These are phyloP conservation scores for Lachancea meyersii DNA, from an alignment of 805 yeast genomes.

Conservation along the genomic window DNA sequence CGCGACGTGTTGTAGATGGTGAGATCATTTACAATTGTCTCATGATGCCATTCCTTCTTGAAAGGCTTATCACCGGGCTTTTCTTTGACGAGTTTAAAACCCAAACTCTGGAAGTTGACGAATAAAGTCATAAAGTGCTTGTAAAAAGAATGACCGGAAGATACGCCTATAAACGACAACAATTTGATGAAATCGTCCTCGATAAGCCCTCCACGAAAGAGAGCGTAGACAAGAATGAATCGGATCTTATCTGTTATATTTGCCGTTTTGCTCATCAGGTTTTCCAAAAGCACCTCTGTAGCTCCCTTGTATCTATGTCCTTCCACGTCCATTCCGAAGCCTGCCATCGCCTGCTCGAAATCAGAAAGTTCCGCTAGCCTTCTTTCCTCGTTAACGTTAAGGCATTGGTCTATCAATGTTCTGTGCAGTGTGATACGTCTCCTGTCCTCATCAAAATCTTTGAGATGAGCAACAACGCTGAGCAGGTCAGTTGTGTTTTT, in stretches of 20 bases:
- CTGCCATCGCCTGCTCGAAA: slow-evolving; percentile 76
- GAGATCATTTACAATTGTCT: slow-evolving; percentile 34
- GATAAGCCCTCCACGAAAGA: slow-evolving; percentile 76
- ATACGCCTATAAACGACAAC: slow-evolving; percentile 45
- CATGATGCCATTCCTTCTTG: slow-evolving; percentile 50
- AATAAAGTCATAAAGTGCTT: slow-evolving; percentile 48
- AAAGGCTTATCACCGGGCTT: slow-evolving; percentile 39
- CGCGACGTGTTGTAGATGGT: slow-evolving; percentile 56
- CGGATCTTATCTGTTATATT: slow-evolving; percentile 66
- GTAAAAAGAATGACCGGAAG: slow-evolving; percentile 35
- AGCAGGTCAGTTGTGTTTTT: slow-evolving; percentile 64
- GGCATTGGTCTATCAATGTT: slow-evolving; percentile 57
- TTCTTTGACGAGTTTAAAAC: slow-evolving; percentile 48
- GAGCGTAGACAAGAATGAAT: slow-evolving; percentile 63
- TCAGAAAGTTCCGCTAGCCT: slow-evolving; percentile 69
- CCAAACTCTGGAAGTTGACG: slow-evolving; percentile 50
- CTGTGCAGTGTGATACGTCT: slow-evolving; percentile 54
- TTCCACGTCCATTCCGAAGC: slow-evolving; percentile 63
- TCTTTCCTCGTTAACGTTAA: slow-evolving; percentile 50
- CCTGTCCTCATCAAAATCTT: slow-evolving; percentile 63
- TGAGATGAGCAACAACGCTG: slow-evolving; percentile 65
- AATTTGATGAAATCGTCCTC: slow-evolving; percentile 68
- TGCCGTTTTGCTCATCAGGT: slow-evolving; percentile 45
- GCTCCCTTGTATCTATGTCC: slow-evolving; percentile 56
- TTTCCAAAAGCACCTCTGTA: slow-evolving; percentile 53